phyloP scores from a whole-genome alignment of 2,329 filamentous ascomycete species.

The Penicillium decumbens region DNA sequence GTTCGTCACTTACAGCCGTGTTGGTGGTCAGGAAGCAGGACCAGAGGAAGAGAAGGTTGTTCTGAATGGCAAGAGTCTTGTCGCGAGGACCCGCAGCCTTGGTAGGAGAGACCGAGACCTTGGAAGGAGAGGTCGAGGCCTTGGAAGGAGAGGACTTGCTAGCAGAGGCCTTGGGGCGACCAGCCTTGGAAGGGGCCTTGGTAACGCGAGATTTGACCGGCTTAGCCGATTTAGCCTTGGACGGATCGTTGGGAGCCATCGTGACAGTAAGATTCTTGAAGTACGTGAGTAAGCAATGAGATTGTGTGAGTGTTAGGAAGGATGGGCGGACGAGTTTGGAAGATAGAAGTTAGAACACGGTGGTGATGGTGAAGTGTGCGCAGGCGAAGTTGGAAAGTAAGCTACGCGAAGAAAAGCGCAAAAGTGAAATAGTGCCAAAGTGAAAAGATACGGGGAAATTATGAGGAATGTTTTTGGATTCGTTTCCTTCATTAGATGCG shows the following conservation, averaged over 20 bases:
- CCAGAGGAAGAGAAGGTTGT: background rate
- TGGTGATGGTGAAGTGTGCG: too few relatives aligned
- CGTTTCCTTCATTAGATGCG: slow-evolving; percentile 21
- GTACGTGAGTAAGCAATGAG: background rate
- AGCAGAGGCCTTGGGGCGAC: too few relatives aligned
- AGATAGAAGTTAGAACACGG: too few relatives aligned
- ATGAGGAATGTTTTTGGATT: slow-evolving; percentile 2
- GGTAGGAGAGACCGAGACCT: background rate
- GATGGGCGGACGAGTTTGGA: too few relatives aligned
- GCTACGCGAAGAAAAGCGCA: background rate
- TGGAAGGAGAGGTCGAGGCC: background rate
- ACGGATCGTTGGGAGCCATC: background rate
- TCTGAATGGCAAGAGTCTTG: background rate
- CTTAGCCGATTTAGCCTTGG: background rate
- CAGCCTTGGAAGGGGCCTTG: too few relatives aligned
- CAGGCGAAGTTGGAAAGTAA: too few relatives aligned
- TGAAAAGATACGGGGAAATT: background rate
- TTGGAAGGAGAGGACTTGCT: background rate
- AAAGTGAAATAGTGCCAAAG: background rate
- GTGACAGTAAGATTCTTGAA: background rate
- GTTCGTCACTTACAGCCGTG: too few relatives aligned
- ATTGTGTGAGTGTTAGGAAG: background rate
- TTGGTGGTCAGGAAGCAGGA: too few relatives aligned
- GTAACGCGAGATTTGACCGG: too few relatives aligned
- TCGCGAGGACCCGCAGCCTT: background rate